Evolutionary conservation across 2,329 filamentous ascomycete species (phyloP), one percentile per base, ranked within the genome.

Genomic region (Dactylellina cionopaga): DNA sequence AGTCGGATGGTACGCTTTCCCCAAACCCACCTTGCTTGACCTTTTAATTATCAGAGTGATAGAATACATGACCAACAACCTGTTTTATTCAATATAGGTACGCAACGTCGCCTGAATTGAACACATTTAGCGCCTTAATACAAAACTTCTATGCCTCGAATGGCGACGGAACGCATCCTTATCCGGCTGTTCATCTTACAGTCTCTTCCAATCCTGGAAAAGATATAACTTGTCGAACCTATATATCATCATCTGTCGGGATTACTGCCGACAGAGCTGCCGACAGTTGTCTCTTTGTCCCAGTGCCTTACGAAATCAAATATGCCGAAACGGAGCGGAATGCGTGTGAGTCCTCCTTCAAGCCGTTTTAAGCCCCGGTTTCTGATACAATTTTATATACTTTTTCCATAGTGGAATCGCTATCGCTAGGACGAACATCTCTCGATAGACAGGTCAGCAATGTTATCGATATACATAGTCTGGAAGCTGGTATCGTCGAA

Each of bases 81-180:
- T 41, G 4, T 13, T n/a, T 19, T 35, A 47, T 39, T 39, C 13
- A 24, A 10, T n/a, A 39, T 41, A 76, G 75, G 75, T 99, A 99
- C 84, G 96, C 95, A 75, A 99, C 95, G 52, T 93, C 91, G 79
- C 90, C 92, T 81, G 94, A 98, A 83, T 88, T 99, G 80, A 98
- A 99, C 88, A 96, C 90, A 81, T 99, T 99, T 86, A 95, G 90
- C 81, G 95, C 95, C 78, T 88, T 99, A 78, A 99, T 96, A 83
- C 95, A 99, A 84, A 99, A 99, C 86, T 99, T 98, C 86, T 99
- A 98, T 85, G 92, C 91, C 80, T 91, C 92, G 80, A 92, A 96
- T 79, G 95, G 96, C 79, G 96, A 96, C 76, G 95, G 95, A 80
- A 99, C 95, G 66, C 97, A 90, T 84, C 95, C 95, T 59, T 92